Evolutionary conservation across 768 basidiomycete genomes (phyloP).

Genomic region (Termitomyces sp.): DNA sequence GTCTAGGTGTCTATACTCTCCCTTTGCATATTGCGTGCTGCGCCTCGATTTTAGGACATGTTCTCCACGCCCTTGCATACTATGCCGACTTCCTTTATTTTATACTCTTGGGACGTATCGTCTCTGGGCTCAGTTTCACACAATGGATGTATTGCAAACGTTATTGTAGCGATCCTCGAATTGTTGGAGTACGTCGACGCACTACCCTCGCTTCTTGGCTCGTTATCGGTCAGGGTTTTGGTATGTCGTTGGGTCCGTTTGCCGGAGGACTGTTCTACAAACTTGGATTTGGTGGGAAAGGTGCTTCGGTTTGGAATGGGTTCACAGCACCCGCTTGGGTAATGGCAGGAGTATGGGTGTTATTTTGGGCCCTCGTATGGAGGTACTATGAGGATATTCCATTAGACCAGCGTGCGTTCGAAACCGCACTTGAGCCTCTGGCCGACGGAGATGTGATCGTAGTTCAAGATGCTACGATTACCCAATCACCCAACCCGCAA

Average conservation of each 20-base stretch:
- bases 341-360: conserved; percentile 48
- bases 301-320: conserved; percentile 50
- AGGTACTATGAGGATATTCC: conserved; percentile 11
- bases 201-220: conserved; percentile 60
- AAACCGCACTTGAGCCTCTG: neutral
- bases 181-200: conserved; percentile 58
- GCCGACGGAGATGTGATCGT: neutral
- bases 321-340: conserved; percentile 65
- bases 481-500: conserved; percentile 2
- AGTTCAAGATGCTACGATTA: neutral
- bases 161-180: conserved; percentile 66
- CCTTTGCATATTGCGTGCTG: conserved; percentile 53
- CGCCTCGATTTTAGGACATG: conserved; percentile 47
- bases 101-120: conserved; percentile 66
- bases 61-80: conserved; percentile 61
- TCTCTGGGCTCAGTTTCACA: conserved; percentile 55
- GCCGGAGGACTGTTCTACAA: conserved; percentile 58
- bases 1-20: conserved; percentile 45
- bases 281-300: conserved; percentile 43
- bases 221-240: conserved; percentile 57
- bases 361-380: conserved; percentile 38
- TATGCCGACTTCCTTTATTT: conserved; percentile 55
- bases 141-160: conserved; percentile 66
- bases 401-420: neutral
- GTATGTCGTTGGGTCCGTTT: conserved; percentile 61